These are phyloP conservation scores for Sextonia rubra DNA, from an alignment of 164 flowering plant species.

Conservation along the genomic window DNA sequence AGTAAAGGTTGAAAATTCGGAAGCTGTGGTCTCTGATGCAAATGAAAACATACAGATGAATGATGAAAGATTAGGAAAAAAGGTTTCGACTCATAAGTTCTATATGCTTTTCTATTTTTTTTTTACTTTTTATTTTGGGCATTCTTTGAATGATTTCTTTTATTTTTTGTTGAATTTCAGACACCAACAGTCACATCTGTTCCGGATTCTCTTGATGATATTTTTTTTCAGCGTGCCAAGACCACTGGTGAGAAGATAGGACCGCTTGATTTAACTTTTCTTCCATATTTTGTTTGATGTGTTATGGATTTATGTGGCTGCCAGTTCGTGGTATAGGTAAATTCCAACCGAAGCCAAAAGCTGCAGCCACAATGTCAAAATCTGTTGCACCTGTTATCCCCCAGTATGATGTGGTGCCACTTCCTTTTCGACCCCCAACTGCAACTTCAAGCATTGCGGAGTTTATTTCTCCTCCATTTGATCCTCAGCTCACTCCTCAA, in stretches of 20 bases:
- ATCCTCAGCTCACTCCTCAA: background rate
- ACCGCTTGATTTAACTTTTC: background rate
- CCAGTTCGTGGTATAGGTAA: conserved; percentile 5
- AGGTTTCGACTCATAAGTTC: conserved; percentile 11
- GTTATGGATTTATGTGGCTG: background rate
- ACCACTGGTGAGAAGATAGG: background rate
- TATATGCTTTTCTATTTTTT: background rate
- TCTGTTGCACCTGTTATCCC: background rate
- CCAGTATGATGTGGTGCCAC: background rate
- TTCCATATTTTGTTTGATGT: background rate
- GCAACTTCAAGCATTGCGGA: background rate
- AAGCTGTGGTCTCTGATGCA: conserved; percentile 8
- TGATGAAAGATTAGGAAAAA: conserved; percentile 11
- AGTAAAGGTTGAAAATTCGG: background rate
- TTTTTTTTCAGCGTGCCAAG: conserved; percentile 8
- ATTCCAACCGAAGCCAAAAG: conserved; percentile 4
- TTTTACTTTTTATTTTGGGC: background rate
- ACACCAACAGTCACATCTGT: conserved; percentile 11
- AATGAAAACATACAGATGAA: conserved; percentile 12
- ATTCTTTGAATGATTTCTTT: background rate
- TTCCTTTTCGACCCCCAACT: background rate
- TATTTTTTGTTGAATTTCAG: conserved; percentile 10
- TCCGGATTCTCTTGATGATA: conserved; percentile 11
- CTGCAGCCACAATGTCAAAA: background rate
- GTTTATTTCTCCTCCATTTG: background rate